These are phyloP conservation scores for Gynostemma pentaphyllum DNA, from an alignment of 306 rosid species.

Conservation along the genomic window DNA sequence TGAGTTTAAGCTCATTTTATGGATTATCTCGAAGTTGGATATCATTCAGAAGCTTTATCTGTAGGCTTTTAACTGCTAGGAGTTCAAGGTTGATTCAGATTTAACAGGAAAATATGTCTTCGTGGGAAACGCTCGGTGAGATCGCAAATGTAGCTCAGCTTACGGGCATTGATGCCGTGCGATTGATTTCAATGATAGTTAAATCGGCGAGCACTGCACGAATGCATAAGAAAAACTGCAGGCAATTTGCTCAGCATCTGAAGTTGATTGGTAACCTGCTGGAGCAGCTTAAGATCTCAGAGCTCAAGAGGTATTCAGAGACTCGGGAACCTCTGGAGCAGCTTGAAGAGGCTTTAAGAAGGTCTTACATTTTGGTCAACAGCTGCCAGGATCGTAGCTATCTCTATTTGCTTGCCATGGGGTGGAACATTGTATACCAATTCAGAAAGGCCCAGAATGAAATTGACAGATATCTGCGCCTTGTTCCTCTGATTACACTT, in stretches of 20 bases:
- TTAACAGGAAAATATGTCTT: conserved; percentile 38
- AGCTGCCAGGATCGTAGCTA: conserved; percentile 92
- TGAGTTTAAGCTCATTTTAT: neutral
- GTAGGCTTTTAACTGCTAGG: neutral
- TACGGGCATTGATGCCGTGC: conserved; percentile 76
- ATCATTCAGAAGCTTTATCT: neutral
- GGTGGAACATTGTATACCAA: conserved; percentile 95
- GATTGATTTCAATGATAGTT: conserved; percentile 67
- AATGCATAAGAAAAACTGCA: conserved; percentile 92
- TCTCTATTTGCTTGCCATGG: conserved; percentile 90
- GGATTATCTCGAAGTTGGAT: neutral
- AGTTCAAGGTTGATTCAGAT: conserved; percentile 20
- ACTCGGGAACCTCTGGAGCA: conserved; percentile 94
- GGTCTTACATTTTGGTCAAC: conserved; percentile 69
- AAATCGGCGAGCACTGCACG: conserved; percentile 84
- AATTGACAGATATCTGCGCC: conserved; percentile 74
- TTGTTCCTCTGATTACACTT: conserved; percentile 88
- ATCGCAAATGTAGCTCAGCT: conserved; percentile 78
- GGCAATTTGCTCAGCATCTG: conserved; percentile 80
- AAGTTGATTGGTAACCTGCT: conserved; percentile 88
- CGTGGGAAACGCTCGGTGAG: conserved; percentile 81
- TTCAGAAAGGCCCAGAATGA: conserved; percentile 96
- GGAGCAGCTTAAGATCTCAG: conserved; percentile 94
- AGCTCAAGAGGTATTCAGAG: conserved; percentile 81
- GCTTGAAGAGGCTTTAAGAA: conserved; percentile 88